Conservation (phyloP, 108 stramenopile genomes). For the Pseudonitzschia multiseries region DNA sequence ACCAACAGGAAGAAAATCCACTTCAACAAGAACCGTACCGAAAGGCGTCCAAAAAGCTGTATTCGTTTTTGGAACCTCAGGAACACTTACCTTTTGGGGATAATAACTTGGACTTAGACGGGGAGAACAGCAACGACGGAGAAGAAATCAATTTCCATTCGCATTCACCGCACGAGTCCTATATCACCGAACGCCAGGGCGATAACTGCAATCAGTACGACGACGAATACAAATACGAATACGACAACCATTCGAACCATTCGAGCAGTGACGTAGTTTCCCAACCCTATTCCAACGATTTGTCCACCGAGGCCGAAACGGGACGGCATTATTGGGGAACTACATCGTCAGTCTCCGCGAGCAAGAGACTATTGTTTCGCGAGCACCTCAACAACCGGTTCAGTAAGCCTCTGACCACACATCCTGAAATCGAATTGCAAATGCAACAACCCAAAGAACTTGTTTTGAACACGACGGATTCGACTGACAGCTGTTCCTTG, state of each 20-base stretch:
- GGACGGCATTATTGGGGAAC: no score
- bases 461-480: constrained; percentile 7
- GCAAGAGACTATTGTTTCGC: background rate
- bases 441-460: constrained; percentile 10
- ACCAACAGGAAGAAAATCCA: background rate
- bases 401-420: background rate
- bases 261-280: background rate
- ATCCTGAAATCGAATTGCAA: background rate
- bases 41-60: no score
- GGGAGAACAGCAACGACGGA: background rate
- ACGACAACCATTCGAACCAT: background rate
- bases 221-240: background rate
- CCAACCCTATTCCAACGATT: background rate
- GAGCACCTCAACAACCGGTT: constrained; percentile 2
- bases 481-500: constrained; percentile 4
- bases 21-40: background rate
- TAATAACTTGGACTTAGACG: no score
- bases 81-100: no score
- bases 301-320: constrained; percentile 12
- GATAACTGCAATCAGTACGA: background rate
- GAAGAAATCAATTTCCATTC: background rate
- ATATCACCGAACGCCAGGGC: background rate
- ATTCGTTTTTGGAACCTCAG: background rate
- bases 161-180: background rate
- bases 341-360: background rate